Evolutionary conservation across 1,284 basidiomycete species (phyloP).

Genomic region (Apiotrichum sp.): DNA sequence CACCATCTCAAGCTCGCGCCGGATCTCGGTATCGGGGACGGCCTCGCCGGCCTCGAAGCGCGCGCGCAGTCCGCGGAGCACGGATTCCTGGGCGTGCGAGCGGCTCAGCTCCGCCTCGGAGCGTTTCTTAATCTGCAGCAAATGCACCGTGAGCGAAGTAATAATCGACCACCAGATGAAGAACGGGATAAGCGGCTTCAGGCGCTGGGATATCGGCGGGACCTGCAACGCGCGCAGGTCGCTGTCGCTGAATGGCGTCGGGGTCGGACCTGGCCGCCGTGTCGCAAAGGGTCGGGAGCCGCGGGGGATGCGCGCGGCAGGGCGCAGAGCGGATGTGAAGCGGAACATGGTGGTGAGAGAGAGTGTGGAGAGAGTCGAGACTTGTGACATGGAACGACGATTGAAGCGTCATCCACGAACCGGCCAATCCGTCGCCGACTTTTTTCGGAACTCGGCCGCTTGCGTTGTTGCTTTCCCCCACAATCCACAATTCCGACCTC

Average conservation of each 20-base stretch:
- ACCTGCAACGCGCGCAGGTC: background rate
- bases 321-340: background rate
- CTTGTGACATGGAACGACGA: too few relatives aligned
- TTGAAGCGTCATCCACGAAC: too few relatives aligned
- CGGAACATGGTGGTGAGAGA: background rate
- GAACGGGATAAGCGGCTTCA: slow-evolving; percentile 41
- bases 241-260: background rate
- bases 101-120: slow-evolving; percentile 26
- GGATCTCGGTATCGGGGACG: slow-evolving; percentile 33
- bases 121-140: slow-evolving; percentile 27
- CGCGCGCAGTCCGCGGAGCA: slow-evolving; percentile 30
- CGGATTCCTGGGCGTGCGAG: slow-evolving; percentile 32
- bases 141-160: slow-evolving; percentile 42
- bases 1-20: slow-evolving; percentile 45
- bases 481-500: background rate
- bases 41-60: slow-evolving; percentile 20
- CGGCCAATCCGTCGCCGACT: background rate
- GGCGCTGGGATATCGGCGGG: slow-evolving; percentile 37
- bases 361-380: too few relatives aligned
- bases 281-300: background rate
- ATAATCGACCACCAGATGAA: slow-evolving; percentile 44
- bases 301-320: background rate
- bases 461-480: too few relatives aligned
- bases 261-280: background rate
- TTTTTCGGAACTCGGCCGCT: background rate